A percentile compares a stretch with the other conserved stretches of the same genome.
Evolutionary conservation across 2,329 filamentous ascomycete genomes (phyloP).

Genomic region (Trichophyton schoenleinii): DNA sequence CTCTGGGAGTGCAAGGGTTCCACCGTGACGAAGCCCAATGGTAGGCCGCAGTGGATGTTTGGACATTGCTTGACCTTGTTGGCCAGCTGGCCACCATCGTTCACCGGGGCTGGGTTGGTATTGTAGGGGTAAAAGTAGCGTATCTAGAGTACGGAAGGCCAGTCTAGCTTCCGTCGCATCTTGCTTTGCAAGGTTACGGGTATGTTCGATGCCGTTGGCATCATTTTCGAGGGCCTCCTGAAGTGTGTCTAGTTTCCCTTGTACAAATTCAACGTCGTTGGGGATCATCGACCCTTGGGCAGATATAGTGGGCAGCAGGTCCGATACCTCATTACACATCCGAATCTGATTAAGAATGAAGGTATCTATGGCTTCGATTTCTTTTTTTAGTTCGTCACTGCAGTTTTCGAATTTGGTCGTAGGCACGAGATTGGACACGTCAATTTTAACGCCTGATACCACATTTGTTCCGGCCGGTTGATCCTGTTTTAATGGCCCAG

Average conservation of each 20-base stretch:
- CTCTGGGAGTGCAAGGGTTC: slow-evolving; percentile 37
- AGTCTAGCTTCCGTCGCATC: slow-evolving; percentile 60
- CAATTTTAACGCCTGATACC: slow-evolving; percentile 63
- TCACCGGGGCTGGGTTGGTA: slow-evolving; percentile 41
- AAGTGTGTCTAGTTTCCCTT: slow-evolving; percentile 49
- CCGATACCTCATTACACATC: slow-evolving; percentile 60
- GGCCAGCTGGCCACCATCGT: slow-evolving; percentile 30
- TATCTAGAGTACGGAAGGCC: slow-evolving; percentile 61
- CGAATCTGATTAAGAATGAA: slow-evolving; percentile 69
- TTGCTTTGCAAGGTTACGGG: slow-evolving; percentile 47
- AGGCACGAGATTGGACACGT: slow-evolving; percentile 63
- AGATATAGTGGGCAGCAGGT: slow-evolving; percentile 52
- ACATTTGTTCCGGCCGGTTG: slow-evolving; percentile 25
- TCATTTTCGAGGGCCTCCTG: slow-evolving; percentile 52
- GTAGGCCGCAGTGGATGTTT: slow-evolving; percentile 28
- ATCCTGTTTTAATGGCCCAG: slow-evolving; percentile 20
- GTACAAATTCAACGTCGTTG: slow-evolving; percentile 52
- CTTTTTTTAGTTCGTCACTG: slow-evolving; percentile 63
- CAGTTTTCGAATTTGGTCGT: slow-evolving; percentile 90
- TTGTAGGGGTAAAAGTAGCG: slow-evolving; percentile 55
- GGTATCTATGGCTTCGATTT: slow-evolving; percentile 66
- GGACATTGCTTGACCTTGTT: slow-evolving; percentile 28
- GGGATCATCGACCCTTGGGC: slow-evolving; percentile 52
- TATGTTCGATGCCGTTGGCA: slow-evolving; percentile 45
- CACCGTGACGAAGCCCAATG: slow-evolving; percentile 23